Base-by-base conservation (phyloP, 1,139 yeast species). In the Pichia sp. region DNA sequence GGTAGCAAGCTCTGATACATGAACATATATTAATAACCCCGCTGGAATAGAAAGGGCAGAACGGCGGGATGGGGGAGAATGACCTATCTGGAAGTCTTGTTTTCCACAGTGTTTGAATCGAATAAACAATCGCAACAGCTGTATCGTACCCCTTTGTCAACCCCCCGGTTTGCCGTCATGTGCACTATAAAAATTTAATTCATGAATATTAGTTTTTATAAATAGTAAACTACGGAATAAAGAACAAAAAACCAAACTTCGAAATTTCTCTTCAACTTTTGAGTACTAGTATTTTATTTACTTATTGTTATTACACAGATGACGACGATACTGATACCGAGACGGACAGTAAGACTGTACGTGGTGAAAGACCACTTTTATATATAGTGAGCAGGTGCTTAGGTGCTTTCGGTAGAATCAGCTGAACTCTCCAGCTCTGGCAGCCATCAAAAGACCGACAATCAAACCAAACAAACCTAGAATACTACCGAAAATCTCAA, bases 381-480 rank as follows among this genome's bases (percentile, higher is more conserved):
- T 36, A 14, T 36, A 36, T 42, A 42, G n/a, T 10, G 10, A n/a
- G 10, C 27, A 7, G 34, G 6, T 36, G 5, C 17, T 48, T 40
- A 6, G 12, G 24, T 27, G 29, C 16, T 27, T 36, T 29, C 29
- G 24, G 24, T 27, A n/a, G 2, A 9, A 7, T 50, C 57, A 69
- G 58, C 63, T 56, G 65, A 92, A 91, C 67, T 92, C 97, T 56
- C 78, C 83, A 45, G 98, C 97, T 73, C 90, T 92, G 62, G 91
- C 95, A 48, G 97, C 95, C 98, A 93, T 93, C 71, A 93, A 80
- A 65, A 93, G 82, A 46, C 99, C 99, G 53, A 93, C 97, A 75
- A 93, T 93, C 65, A 93, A 83, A 30, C 95, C 95, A 71, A 93
- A 88, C 65, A 93, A 83, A 50, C 99, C 99, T 70, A 93, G 79